Base-by-base conservation (phyloP, 2,329 filamentous ascomycete species). In the Penicillium sp. region DNA sequence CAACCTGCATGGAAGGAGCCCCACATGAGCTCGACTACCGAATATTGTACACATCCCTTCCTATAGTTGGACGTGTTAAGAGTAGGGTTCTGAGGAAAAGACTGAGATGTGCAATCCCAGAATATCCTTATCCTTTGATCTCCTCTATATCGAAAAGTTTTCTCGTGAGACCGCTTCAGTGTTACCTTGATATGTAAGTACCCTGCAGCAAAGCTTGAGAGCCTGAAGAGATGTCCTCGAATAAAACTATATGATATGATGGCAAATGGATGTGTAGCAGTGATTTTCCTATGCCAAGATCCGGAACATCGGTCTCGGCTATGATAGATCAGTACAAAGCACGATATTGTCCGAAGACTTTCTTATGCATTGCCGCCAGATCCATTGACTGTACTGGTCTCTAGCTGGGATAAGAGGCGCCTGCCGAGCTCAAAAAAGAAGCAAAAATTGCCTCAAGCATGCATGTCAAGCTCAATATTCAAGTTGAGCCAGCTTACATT, bases 21-120 rank as follows among this genome's bases (percentile, higher is more conserved):
- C 51, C 51, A 52, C 51, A 52, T 52, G 33, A 25, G 51, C 51
- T 52, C 38, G 19, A 52, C 30, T 11, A 6, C 28, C 14, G 19
- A 40, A 26, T n/a, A 4, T 49, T n/a, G 16, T 33, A 33, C 46
- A 19, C 13, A 30, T 4, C 35, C 33, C 10, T 51, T 19, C 10
- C 28, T 33, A 13, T 2, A 35, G 4, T 7, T 2, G 7, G 4
- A 22, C 4, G 14, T 8, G 33, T 14, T 22, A 14, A 22, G 14
- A 30, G 19, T 16, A 19, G 4, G n/a, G 13, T 16, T 7, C 7
- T 10, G 6, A 19, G 10, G 11, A 26, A 51, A 3, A 35, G 6
- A 11, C 25, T 7, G 28, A 33, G 46, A 22, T 16, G 3, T 28
- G 16, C 6, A 10, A 4, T n/a, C 11, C n/a, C 4, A 22, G 35